A percentile compares a stretch with the other conserved stretches of the same genome.
These are phyloP conservation scores for Zalaria obscura DNA, from an alignment of 2,329 filamentous ascomycete genomes.

Conservation along the genomic window DNA sequence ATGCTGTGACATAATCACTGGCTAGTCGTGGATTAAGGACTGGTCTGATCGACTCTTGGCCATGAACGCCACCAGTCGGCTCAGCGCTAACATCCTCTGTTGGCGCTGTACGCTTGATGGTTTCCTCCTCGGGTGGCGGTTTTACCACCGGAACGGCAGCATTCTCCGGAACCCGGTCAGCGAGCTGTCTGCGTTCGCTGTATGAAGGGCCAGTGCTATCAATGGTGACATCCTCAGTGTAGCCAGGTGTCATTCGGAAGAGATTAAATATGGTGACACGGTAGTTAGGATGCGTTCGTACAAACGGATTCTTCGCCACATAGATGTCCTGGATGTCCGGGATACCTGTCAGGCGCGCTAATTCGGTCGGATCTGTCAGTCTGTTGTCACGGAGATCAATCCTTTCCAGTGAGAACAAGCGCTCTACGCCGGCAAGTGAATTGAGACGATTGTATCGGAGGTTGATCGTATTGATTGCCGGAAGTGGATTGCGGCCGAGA, in stretches of 20 bases:
- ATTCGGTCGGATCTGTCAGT: slow-evolving; percentile 77
- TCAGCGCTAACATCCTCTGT: neutral
- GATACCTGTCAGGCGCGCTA: slow-evolving; percentile 78
- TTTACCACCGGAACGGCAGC: slow-evolving; percentile 20
- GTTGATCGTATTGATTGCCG: slow-evolving; percentile 86
- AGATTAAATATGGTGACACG: slow-evolving; percentile 89
- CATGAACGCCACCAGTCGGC: neutral
- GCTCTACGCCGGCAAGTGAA: slow-evolving; percentile 81
- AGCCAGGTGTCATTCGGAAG: slow-evolving; percentile 80
- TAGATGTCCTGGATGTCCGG: slow-evolving; percentile 88
- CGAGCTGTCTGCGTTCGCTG: slow-evolving; percentile 68
- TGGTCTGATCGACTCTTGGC: neutral
- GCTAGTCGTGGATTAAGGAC: neutral
- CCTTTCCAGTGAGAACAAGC: slow-evolving; percentile 73
- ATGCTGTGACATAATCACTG: slow-evolving; percentile 1
- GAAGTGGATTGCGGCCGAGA: slow-evolving; percentile 69
- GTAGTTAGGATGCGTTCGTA: slow-evolving; percentile 72
- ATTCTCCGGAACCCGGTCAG: slow-evolving; percentile 64
- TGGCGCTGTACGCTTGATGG: slow-evolving; percentile 25
- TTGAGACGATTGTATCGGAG: slow-evolving; percentile 75
- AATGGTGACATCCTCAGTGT: slow-evolving; percentile 79
- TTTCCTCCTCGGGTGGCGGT: slow-evolving; percentile 20
- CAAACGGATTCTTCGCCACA: slow-evolving; percentile 84
- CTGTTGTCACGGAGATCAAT: slow-evolving; percentile 85
- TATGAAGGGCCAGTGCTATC: slow-evolving; percentile 75